These are phyloP conservation scores for Collybia sp. DNA, from an alignment of 768 basidiomycete genomes.

Conservation along the genomic window DNA sequence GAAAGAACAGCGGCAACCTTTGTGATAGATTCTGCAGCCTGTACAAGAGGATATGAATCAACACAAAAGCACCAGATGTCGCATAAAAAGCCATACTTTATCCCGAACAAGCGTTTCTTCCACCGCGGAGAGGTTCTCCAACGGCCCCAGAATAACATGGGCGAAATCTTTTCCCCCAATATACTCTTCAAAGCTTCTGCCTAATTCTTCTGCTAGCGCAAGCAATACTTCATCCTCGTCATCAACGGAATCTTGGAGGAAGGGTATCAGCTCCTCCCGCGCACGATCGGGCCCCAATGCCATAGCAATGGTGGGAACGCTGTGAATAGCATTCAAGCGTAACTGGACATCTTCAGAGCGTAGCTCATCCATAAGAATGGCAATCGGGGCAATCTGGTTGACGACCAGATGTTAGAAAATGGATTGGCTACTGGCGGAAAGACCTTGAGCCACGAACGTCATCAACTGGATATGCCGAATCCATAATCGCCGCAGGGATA, in stretches of 20 bases:
- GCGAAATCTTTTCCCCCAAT: slow-evolving; percentile 87
- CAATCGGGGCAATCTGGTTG: slow-evolving; percentile 84
- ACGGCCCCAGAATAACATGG: slow-evolving; percentile 82
- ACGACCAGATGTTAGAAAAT: slow-evolving; percentile 4
- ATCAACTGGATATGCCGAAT: slow-evolving; percentile 59
- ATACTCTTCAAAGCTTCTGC: slow-evolving; percentile 89
- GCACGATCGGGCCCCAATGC: slow-evolving; percentile 94
- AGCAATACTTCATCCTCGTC: slow-evolving; percentile 98
- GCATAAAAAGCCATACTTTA: slow-evolving; percentile 59
- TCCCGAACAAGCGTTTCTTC: slow-evolving; percentile 98
- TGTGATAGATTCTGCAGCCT: slow-evolving; percentile 96
- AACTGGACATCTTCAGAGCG: slow-evolving; percentile 97
- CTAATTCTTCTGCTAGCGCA: slow-evolving; percentile 93
- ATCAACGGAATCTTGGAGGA: slow-evolving; percentile 98
- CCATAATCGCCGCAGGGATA: slow-evolving; percentile 40
- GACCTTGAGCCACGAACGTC: slow-evolving; percentile 46
- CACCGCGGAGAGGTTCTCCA: slow-evolving; percentile 94
- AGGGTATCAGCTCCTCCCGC: slow-evolving; percentile 91
- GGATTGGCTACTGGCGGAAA: slow-evolving; percentile 2
- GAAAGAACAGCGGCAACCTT: slow-evolving; percentile 80
- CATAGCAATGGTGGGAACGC: slow-evolving; percentile 95
- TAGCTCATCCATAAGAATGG: slow-evolving; percentile 96
- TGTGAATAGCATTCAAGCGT: slow-evolving; percentile 93
- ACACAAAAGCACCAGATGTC: too few relatives aligned
- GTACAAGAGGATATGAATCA: slow-evolving; percentile 4